Conservation (phyloP, 2,329 filamentous ascomycete species). For the Colletotrichum scovillei region DNA sequence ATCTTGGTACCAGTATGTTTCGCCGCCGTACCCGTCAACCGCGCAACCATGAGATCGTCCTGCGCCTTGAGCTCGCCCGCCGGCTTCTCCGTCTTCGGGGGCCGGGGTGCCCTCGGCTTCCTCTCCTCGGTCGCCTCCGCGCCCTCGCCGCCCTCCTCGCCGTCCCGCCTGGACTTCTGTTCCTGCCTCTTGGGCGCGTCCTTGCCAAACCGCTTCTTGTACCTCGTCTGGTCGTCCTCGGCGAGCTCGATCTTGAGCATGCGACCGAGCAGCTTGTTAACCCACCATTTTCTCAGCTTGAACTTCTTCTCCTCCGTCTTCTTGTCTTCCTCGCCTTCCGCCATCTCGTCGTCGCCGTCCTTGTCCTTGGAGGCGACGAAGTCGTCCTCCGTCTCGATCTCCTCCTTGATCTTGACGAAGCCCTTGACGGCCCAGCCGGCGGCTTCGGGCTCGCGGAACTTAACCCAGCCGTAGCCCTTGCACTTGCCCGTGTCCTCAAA, state of each 20-base stretch:
- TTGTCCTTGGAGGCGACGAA: slow-evolving; percentile 64
- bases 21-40: slow-evolving; percentile 83
- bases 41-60: slow-evolving; percentile 63
- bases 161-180: slow-evolving; percentile 29
- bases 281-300: slow-evolving; percentile 80
- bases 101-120: slow-evolving; percentile 34
- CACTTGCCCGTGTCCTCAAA: slow-evolving; percentile 98
- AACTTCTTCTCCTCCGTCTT: slow-evolving; percentile 56
- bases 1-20: slow-evolving; percentile 83
- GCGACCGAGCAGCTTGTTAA: slow-evolving; percentile 85
- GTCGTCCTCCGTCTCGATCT: slow-evolving; percentile 71
- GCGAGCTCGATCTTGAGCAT: slow-evolving; percentile 91
- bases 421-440: slow-evolving; percentile 81
- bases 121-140: slow-evolving; percentile 36
- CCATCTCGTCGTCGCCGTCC: slow-evolving; percentile 47
- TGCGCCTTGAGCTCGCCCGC: slow-evolving; percentile 51
- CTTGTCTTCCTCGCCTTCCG: slow-evolving; percentile 51
- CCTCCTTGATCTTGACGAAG: slow-evolving; percentile 78
- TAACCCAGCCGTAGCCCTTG: slow-evolving; percentile 97
- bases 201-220: slow-evolving; percentile 94
- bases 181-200: slow-evolving; percentile 61
- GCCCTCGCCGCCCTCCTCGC: slow-evolving; percentile 36
- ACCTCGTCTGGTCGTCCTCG: slow-evolving; percentile 88
- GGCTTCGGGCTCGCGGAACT: slow-evolving; percentile 82
- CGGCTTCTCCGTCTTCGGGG: slow-evolving; percentile 44